Percentiles rank a stretch among this genome's conserved stretches.
Evolutionary conservation across 805 yeast genomes (phyloP).

Genomic region (Nakazawaea peltata): DNA sequence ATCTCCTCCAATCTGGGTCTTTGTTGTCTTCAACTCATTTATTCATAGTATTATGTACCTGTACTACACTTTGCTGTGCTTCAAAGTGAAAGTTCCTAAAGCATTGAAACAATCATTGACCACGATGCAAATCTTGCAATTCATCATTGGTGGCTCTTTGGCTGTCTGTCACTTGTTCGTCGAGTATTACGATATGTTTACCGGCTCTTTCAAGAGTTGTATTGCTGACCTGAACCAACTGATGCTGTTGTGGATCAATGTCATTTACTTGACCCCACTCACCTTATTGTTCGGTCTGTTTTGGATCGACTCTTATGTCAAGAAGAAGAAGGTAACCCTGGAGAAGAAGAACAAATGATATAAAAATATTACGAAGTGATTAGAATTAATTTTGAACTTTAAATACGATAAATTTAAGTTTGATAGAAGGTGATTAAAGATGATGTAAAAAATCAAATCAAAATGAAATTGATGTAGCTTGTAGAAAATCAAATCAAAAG

Average conservation of each 20-base stretch:
- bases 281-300: conserved; percentile 59
- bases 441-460: no score
- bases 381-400: no score
- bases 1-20: conserved; percentile 75
- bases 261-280: conserved; percentile 58
- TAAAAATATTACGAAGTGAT: not conserved
- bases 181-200: conserved; percentile 42
- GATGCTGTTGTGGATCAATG: conserved; percentile 54
- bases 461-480: no score
- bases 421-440: no score
- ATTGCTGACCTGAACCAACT: conserved; percentile 52
- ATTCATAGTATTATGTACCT: conserved; percentile 71
- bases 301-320: conserved; percentile 49
- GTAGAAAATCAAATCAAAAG: no score
- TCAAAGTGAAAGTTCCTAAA: conserved; percentile 50
- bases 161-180: conserved; percentile 61
- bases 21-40: conserved; percentile 73
- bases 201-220: conserved; percentile 37
- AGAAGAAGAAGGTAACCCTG: conserved; percentile 11
- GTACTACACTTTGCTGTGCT: conserved; percentile 54
- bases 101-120: conserved; percentile 53
- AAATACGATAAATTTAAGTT: no score
- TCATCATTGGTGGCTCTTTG: conserved; percentile 58
- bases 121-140: conserved; percentile 61
- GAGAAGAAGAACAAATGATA: not conserved